phyloP scores from a whole-genome alignment of 2,329 filamentous ascomycete genomes.

The Pyrenophora tritici-repentis region DNA sequence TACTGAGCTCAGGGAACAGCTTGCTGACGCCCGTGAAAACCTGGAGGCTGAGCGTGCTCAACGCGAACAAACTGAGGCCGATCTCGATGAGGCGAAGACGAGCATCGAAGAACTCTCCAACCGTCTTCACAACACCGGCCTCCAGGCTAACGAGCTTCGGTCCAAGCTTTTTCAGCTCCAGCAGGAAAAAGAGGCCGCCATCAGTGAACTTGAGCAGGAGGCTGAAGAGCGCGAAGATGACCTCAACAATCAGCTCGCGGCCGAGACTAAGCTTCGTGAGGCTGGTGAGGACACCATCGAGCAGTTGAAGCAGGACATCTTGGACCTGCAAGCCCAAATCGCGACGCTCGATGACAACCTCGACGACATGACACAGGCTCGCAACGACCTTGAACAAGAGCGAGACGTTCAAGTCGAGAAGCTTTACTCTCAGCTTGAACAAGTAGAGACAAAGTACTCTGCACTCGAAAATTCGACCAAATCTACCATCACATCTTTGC shows the following conservation, averaged over 20 bases:
- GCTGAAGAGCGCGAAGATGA: constrained; percentile 48
- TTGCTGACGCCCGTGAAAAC: constrained; percentile 45
- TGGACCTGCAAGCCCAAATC: constrained; percentile 43
- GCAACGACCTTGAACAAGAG: constrained; percentile 39
- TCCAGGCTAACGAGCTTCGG: constrained; percentile 55
- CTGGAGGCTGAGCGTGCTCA: constrained; percentile 51
- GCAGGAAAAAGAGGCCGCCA: constrained; percentile 47
- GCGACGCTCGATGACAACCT: constrained; percentile 29
- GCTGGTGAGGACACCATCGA: constrained; percentile 44
- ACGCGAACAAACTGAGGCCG: constrained; percentile 51
- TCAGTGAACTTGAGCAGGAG: constrained; percentile 46
- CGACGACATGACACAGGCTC: constrained; percentile 33
- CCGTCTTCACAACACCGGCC: constrained; percentile 49
- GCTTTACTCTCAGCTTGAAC: constrained; percentile 43
- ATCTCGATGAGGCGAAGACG: constrained; percentile 50
- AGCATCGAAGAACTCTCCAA: constrained; percentile 49
- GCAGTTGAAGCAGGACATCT: constrained; percentile 42
- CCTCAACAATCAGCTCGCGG: constrained; percentile 46
- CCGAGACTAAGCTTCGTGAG: constrained; percentile 48
- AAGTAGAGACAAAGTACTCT: constrained; percentile 37
- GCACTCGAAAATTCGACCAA: constrained; percentile 40
- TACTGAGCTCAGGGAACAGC: constrained; percentile 45
- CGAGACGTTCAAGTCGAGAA: constrained; percentile 42
- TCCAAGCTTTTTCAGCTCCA: constrained; percentile 55
- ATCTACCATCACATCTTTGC: constrained; percentile 38